phyloP scores from a whole-genome alignment of 768 basidiomycete genomes.

The Nidularia sp. region DNA sequence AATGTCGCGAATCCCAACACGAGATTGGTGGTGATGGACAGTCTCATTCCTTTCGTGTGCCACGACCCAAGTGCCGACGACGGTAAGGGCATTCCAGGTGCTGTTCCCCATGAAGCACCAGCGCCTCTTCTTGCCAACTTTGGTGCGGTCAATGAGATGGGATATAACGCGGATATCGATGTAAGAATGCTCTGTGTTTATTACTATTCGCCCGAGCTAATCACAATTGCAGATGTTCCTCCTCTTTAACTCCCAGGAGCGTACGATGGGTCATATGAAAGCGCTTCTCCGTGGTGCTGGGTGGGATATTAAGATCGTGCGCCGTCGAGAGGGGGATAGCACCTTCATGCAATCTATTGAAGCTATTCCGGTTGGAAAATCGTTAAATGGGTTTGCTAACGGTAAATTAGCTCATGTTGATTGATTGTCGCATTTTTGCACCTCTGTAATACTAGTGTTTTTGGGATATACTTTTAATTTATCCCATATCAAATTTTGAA shows the following conservation, averaged over 20 bases:
- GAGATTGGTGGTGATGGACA: conserved; percentile 37
- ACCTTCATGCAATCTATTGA: conserved; percentile 17
- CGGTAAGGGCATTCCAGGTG: conserved; percentile 13
- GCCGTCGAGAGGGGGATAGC: conserved; percentile 13
- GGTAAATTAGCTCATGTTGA: too few relatives aligned
- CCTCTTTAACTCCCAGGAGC: conserved; percentile 32
- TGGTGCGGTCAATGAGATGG: conserved; percentile 30
- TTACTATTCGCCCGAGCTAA: neutral
- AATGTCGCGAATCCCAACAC: conserved; percentile 28
- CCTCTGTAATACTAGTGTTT: too few relatives aligned
- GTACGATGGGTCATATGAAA: conserved; percentile 27
- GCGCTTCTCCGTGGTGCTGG: conserved; percentile 22
- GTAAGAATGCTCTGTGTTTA: conserved; percentile 15
- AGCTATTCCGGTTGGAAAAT: too few relatives aligned
- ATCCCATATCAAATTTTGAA: too few relatives aligned
- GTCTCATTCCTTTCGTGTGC: conserved; percentile 31
- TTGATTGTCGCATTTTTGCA: too few relatives aligned
- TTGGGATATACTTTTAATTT: too few relatives aligned
- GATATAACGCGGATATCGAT: conserved; percentile 26
- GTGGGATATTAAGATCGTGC: conserved; percentile 25
- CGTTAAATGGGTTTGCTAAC: too few relatives aligned
- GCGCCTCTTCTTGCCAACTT: conserved; percentile 33
- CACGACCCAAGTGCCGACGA: conserved; percentile 16
- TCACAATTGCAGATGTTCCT: conserved; percentile 29
- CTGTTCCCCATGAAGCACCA: conserved; percentile 20